A percentile compares a stretch with the other conserved stretches of the same genome.
These are phyloP conservation scores for Botrytis byssoidea DNA, from an alignment of 2,329 filamentous ascomycete genomes.

Conservation along the genomic window DNA sequence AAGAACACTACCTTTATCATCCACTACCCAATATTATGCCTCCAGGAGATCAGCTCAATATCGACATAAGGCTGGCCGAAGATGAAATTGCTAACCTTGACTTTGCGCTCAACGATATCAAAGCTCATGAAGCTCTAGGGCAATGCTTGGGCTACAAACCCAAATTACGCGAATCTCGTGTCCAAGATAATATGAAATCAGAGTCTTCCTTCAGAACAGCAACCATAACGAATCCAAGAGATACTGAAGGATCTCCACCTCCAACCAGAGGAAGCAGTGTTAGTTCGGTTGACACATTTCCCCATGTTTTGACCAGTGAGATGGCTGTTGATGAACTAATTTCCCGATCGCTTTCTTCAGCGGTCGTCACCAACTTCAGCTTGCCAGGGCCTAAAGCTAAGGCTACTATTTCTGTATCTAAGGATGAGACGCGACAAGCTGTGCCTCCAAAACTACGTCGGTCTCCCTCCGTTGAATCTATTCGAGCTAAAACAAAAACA, in stretches of 20 bases:
- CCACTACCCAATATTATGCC: not conserved
- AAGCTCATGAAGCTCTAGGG: not conserved
- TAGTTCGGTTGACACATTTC: constrained; percentile 30
- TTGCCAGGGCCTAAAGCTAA: constrained; percentile 31
- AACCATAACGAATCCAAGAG: constrained; percentile 13
- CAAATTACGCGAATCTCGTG: not conserved
- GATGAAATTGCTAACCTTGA: not conserved
- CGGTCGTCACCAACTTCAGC: constrained; percentile 35
- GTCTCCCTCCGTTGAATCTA: constrained; percentile 1
- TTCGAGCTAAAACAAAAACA: constrained; percentile 25
- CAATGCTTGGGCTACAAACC: not conserved
- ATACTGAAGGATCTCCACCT: constrained; percentile 18
- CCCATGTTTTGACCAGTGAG: constrained; percentile 29
- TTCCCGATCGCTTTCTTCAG: constrained; percentile 26
- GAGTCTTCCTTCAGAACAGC: constrained; percentile 18
- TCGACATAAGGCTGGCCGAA: constrained; percentile 1
- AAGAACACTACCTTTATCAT: constrained; percentile 15
- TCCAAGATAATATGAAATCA: constrained; percentile 10
- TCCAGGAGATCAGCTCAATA: not conserved
- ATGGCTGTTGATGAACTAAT: constrained; percentile 23
- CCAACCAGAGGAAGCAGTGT: constrained; percentile 27
- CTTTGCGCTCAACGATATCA: not conserved
- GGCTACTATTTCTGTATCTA: not conserved
- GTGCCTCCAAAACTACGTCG: not conserved
- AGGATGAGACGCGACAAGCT: not conserved